phyloP scores from a whole-genome alignment of 73 alveolate species.

The Durusdinium trenchii region DNA sequence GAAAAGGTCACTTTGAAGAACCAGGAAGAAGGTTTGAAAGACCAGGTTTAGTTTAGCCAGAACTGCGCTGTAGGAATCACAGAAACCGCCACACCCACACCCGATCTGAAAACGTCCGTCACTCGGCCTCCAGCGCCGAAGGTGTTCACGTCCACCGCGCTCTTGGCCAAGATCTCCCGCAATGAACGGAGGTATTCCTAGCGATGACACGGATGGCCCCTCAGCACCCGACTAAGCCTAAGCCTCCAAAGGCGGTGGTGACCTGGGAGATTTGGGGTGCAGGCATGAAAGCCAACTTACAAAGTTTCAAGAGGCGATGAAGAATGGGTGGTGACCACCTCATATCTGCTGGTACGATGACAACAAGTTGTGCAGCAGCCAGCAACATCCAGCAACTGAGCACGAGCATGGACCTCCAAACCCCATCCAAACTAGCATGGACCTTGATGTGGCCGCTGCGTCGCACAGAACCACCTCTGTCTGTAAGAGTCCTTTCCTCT shows the following conservation, averaged over 20 bases:
- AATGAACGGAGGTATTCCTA: conserved; percentile 65
- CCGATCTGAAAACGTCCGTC: neutral
- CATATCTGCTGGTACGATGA: neutral
- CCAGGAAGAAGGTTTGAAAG: neutral
- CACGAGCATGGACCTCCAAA: too few species aligned
- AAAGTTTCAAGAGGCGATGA: neutral
- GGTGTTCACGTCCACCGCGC: conserved; percentile 79
- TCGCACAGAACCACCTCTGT: neutral
- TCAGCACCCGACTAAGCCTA: neutral
- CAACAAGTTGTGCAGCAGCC: neutral
- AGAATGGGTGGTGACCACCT: neutral
- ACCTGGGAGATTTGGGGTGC: too few species aligned
- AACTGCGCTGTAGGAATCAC: too few species aligned
- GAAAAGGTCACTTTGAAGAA: too few species aligned
- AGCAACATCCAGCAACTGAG: too few species aligned
- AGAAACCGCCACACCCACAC: neutral
- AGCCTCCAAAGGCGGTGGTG: neutral
- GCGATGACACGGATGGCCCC: too few species aligned
- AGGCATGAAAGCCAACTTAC: neutral
- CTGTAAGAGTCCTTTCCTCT: neutral
- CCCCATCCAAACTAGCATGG: too few species aligned
- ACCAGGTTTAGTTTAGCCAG: neutral
- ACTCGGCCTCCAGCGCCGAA: conserved; percentile 72
- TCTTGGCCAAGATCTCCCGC: conserved; percentile 90
- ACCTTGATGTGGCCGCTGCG: too few species aligned